Evolutionary conservation across 345 rosid genomes (phyloP), one percentile per base, ranked within the genome.

Genomic region (Eucalyptus sp.): DNA sequence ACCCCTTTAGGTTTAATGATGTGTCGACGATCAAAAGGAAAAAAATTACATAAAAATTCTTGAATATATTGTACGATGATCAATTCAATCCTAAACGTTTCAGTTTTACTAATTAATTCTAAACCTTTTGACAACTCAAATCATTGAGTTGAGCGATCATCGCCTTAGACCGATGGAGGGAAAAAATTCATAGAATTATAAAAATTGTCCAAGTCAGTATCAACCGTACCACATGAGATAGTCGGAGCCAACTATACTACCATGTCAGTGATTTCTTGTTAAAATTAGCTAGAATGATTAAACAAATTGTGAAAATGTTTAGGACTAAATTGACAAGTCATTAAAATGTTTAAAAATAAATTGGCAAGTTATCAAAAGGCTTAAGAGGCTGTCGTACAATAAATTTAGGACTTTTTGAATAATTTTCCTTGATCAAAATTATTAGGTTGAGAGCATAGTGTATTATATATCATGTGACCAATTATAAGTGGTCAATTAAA

Each of bases 191-290:
- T 29, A 13, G 16, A 64, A 64, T 64, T n/a, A n/a, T 64, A n/a
- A n/a, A 64, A 64, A 7, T 14, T 64, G 10, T 29, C 37, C 10
- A n/a, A 4, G 2, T 64, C 4, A 14, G 3, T 15, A 33, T n/a
- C 22, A 5, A 5, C 10, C 10, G 2, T 66, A 4, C 76, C 76
- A 8, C 6, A 9, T 56, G 10, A 22, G 5, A 56, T 9, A 56
- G 5, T 10, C 1, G 2, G 1, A 9, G 29, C 13, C 2, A 56
- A 0, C 29, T 56, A 56, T 6, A 56, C 29, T 22, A 10, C 1
- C 62, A 56, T 24, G 13, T 56, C 11, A 56, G 2, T 56, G 29
- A 25, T 56, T 56, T 56, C 2, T 2, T 24, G 1, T 56, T 3
- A 24, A 66, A 66, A 66, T 15, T 7, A 8, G 2, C 33, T 0